Evolutionary conservation across 2,329 filamentous ascomycete species (phyloP), one percentile per base, ranked within the genome.

Genomic region (Pseudogymnoascus sp.): DNA sequence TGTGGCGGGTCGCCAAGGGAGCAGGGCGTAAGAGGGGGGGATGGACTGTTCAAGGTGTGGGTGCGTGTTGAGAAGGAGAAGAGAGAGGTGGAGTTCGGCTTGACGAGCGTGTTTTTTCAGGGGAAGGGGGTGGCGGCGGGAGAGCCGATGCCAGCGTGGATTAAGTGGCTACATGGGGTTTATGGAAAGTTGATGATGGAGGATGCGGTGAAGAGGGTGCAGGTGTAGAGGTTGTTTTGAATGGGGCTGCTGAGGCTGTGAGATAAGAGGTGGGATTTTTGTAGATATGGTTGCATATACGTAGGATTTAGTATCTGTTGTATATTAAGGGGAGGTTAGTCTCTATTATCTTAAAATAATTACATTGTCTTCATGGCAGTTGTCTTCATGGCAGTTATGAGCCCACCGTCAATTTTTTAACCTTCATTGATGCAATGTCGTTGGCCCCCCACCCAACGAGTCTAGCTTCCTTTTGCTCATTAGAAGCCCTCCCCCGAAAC

Each of bases 21-120:
- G 50, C 76, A 76, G 50, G 81, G 77, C 0, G 79, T 83, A 1
- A 79, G 87, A 7, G 77, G 79, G 8, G 83, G 81, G 1, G 87
- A 90, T 69, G 87, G 87, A 0, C 76, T 90, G 26, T 89, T 90
- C 67, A 80, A 87, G 72, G 86, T 89, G 70, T 79, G 78, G 17
- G 86, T 85, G 3, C 78, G 78, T 11, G 75, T 89, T 15, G 85
- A 89, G 74, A 78, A 80, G 69, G 79, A 82, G 5, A 85, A 89
- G 74, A 78, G 81, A 67, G 79, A 83, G 10, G 87, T 82, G 2
- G 86, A 88, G 72, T 83, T 90, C 67, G 77, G 79, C 2, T 75
- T 90, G 63, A 89, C 88, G 80, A 83, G 71, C 75, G 79, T 78
- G 69, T 89, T 80, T 80, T 89, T 78, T 71, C 78, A 83, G 68